Conservation (phyloP, 371 early-diverging fungal genomes). For the Funneliformis caledonium region DNA sequence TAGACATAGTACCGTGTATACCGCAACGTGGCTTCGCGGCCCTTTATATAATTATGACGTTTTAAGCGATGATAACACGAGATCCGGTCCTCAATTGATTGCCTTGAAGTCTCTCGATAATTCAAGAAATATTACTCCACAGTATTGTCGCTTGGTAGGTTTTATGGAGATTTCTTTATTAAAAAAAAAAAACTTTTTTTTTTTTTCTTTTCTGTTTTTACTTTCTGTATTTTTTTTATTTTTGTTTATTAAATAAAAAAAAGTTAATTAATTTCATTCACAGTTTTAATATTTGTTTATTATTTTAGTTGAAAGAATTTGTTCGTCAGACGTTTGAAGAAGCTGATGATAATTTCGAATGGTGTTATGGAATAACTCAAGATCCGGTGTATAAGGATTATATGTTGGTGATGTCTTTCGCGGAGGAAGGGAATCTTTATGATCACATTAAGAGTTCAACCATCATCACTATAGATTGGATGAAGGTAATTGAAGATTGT, state of each 20-base stretch:
- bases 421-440: neutral
- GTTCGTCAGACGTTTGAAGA: neutral
- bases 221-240: too few relatives aligned
- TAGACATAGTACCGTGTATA: conserved; percentile 2
- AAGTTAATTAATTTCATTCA: neutral
- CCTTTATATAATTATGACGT: conserved; percentile 9
- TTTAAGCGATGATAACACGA: neutral
- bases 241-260: too few relatives aligned
- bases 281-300: neutral
- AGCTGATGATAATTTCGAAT: neutral
- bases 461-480: neutral
- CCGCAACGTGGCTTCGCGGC: conserved; percentile 18
- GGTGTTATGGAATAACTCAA: conserved; percentile 11
- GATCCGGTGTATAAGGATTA: neutral
- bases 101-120: conserved; percentile 17
- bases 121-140: neutral
- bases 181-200: neutral
- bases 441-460: neutral
- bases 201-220: neutral
- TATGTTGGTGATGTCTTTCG: neutral
- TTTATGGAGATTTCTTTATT: neutral
- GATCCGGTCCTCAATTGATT: conserved; percentile 8
- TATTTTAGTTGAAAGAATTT: neutral
- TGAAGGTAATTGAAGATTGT: neutral
- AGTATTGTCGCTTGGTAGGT: conserved; percentile 7